Base-by-base conservation (phyloP, 345 rosid species). In the Eutrema yunnanense region DNA sequence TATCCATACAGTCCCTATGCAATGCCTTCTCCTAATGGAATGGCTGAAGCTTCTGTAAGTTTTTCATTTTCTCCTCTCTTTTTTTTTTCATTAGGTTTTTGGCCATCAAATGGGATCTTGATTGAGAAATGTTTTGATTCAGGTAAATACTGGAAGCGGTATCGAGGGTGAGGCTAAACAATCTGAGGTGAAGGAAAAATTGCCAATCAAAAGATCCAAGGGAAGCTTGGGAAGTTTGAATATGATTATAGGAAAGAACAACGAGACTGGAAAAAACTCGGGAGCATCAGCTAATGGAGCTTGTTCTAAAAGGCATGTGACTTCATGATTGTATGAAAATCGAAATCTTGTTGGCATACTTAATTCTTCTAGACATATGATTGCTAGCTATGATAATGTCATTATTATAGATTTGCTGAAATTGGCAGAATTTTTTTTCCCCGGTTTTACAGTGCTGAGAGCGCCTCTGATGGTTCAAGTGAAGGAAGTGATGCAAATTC, bases 1-100 rank as follows among this genome's bases (percentile, higher is more conserved):
- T 94, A 91, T 83, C 96, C 98, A 70, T 91, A 91, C 63, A 94
- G 95, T 84, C 96, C 98, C 47, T 94, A 91, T 79, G 88, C 95
- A 22, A 86, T 94, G 89, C 91, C 91, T 75, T 86, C 94, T 52
- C 96, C 96, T 76, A 93, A 89, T 82, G 96, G 96, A 69, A 78
- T 91, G 68, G 82, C 82, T 7, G 98, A 94, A 86, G 88, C 86
- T 77, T 78, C 86, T 60, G 89, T 86, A 80, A 86, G 95, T 79
- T 80, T 58, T 58, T 6, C 40, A 11, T n/a, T 48, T 47, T 40
- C 6, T 40, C 6, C 36, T 51, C 46, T 54, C 49, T 54, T 34
- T 58, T 58, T n/a, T n/a, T 27, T 41, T 37, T 7, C 30, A 9
- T 36, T 55, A 36, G 46, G 52, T 58, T 77, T 65, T 37, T 66